Percentiles rank a stretch among this genome's conserved stretches.
Evolutionary conservation across 1,139 yeast genomes (phyloP).

Genomic region (Geotrichum bryndzae): DNA sequence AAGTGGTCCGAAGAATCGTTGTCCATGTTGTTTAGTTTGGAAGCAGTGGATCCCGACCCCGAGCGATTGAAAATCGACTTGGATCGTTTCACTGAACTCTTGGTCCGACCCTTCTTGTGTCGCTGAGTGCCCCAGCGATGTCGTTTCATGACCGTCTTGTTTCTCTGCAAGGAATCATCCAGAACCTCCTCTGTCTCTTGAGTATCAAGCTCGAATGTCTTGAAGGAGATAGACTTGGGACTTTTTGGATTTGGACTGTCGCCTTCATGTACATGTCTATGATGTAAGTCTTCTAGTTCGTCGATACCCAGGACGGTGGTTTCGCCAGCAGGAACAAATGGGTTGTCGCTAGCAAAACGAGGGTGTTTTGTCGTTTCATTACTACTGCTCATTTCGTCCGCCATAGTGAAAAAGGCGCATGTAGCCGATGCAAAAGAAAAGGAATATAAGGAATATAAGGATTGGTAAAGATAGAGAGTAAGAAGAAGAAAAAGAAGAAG

Average conservation of each 20-base stretch:
- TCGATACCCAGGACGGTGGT: not conserved
- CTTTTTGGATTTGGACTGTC: not conserved
- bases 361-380: not conserved
- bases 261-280: not conserved
- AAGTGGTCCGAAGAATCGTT: not conserved
- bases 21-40: not conserved
- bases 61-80: constrained; percentile 23
- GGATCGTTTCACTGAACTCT: constrained; percentile 25
- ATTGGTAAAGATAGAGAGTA: not conserved
- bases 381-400: not conserved
- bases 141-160: constrained; percentile 50
- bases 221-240: not conserved
- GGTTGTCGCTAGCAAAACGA: not conserved
- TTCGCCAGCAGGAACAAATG: not conserved
- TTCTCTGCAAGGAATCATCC: constrained; percentile 20
- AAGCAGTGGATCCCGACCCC: constrained; percentile 2
- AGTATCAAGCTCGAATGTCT: not conserved
- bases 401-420: not conserved
- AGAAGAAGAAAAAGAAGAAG: not conserved
- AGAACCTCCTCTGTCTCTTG: constrained; percentile 10
- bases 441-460: not conserved
- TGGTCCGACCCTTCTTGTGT: constrained; percentile 64
- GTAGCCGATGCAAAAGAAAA: not conserved
- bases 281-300: not conserved
- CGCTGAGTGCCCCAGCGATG: constrained; percentile 90